Conservation (phyloP, 2,329 filamentous ascomycete species). For the Stemphylium beticola region DNA sequence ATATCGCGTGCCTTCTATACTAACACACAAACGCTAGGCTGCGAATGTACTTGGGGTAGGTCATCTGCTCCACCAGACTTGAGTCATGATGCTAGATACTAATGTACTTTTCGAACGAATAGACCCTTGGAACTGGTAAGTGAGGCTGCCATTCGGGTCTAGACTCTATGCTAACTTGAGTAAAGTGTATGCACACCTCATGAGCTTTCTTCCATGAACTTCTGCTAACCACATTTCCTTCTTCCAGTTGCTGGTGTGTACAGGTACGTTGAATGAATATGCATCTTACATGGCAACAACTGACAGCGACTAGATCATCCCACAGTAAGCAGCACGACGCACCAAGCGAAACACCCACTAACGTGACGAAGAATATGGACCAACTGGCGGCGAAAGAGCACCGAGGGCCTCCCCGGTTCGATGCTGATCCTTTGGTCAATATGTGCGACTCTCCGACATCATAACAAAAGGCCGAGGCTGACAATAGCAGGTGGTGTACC, state of each 20-base stretch:
- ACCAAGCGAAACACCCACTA: constrained; percentile 7
- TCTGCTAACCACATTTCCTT: constrained; percentile 21
- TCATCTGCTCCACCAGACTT: constrained; percentile 3
- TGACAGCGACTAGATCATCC: constrained; percentile 38
- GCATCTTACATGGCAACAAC: not conserved
- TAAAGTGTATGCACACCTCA: constrained; percentile 29
- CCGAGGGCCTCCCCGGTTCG: constrained; percentile 63
- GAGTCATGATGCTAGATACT: constrained; percentile 25
- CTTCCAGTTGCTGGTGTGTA: constrained; percentile 50
- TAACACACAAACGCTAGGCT: constrained; percentile 39
- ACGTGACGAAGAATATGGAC: constrained; percentile 59
- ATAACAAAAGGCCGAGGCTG: not conserved
- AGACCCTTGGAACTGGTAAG: constrained; percentile 50
- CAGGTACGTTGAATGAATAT: constrained; percentile 37
- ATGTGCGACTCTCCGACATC: constrained; percentile 46
- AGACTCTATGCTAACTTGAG: constrained; percentile 19
- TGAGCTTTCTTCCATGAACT: not conserved
- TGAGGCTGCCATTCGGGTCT: not conserved
- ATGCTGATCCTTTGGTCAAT: constrained; percentile 71
- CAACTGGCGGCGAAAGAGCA: constrained; percentile 66
- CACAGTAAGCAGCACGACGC: constrained; percentile 40
- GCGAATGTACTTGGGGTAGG: constrained; percentile 50
- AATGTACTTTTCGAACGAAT: constrained; percentile 8
- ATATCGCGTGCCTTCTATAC: constrained; percentile 8
- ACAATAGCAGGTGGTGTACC: constrained; percentile 49